Evolutionary conservation across 2,329 filamentous ascomycete genomes (phyloP).

Genomic region (Huntiella moniliformis): DNA sequence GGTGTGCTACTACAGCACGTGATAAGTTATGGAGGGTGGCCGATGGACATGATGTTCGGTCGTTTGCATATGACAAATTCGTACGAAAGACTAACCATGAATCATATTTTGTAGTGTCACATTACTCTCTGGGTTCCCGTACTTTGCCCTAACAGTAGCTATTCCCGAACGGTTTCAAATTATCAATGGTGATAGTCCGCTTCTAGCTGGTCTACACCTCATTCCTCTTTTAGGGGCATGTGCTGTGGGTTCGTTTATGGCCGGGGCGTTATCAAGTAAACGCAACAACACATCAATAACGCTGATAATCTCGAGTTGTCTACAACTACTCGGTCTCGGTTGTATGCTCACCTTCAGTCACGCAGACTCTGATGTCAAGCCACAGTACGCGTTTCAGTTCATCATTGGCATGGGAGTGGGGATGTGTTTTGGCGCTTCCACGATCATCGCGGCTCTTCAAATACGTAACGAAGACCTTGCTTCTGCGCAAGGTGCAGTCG

Average conservation of each 20-base stretch:
- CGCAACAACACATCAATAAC: conserved; percentile 35
- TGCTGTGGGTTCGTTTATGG: conserved; percentile 36
- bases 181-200: conserved; percentile 31
- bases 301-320: conserved; percentile 27
- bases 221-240: conserved; percentile 39
- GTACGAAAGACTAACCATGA: no score
- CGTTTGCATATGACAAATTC: no score
- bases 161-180: conserved; percentile 43
- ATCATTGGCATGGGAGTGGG: conserved; percentile 41
- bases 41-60: no score
- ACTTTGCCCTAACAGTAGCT: conserved; percentile 37
- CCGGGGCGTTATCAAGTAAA: conserved; percentile 33
- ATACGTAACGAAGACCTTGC: conserved; percentile 33
- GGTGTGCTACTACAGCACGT: no score
- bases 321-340: conserved; percentile 34
- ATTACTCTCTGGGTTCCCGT: conserved; percentile 36
- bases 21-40: no score
- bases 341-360: conserved; percentile 27
- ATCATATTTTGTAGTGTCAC: conserved; percentile 25
- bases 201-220: conserved; percentile 37
- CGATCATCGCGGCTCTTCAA: conserved; percentile 34
- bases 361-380: conserved; percentile 18
- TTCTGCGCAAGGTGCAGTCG: conserved; percentile 39
- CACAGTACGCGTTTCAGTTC: conserved; percentile 35
- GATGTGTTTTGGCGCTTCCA: conserved; percentile 35